A percentile compares a stretch with the other conserved stretches of the same genome.
Conservation (phyloP, 2,329 filamentous ascomycete species). For the Epichloe typhina region DNA sequence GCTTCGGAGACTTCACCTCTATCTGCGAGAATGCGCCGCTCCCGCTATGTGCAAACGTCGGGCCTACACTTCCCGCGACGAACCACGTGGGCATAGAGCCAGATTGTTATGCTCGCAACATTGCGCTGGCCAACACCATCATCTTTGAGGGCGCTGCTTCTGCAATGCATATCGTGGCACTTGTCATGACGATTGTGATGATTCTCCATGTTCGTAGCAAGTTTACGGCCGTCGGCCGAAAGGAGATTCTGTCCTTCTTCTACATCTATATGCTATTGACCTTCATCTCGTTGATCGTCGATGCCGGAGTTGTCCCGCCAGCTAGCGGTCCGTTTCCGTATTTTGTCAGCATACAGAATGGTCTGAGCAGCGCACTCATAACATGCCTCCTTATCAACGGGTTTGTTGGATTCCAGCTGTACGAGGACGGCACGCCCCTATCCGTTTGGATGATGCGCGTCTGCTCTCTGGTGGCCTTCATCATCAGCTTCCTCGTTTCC, state of each 20-base stretch:
- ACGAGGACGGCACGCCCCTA: constrained; percentile 88
- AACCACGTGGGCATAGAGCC: constrained; percentile 69
- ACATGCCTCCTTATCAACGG: constrained; percentile 91
- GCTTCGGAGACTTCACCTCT: constrained; percentile 79
- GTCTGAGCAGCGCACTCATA: constrained; percentile 71
- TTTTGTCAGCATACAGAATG: constrained; percentile 79
- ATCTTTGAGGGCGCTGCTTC: constrained; percentile 91
- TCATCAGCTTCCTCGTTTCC: constrained; percentile 74
- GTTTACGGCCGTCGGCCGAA: constrained; percentile 83
- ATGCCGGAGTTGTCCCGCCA: constrained; percentile 83
- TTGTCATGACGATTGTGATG: constrained; percentile 94
- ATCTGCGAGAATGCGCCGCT: constrained; percentile 79
- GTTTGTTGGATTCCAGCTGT: constrained; percentile 95
- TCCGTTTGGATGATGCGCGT: constrained; percentile 86
- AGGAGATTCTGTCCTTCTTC: constrained; percentile 78
- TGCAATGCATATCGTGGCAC: constrained; percentile 80
- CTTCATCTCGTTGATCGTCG: constrained; percentile 76
- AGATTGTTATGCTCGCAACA: constrained; percentile 84
- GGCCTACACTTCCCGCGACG: constrained; percentile 55
- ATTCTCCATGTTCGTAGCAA: constrained; percentile 93
- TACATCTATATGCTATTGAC: constrained; percentile 91
- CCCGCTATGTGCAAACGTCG: constrained; percentile 77
- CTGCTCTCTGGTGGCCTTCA: constrained; percentile 67
- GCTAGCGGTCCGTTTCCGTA: constrained; percentile 73
- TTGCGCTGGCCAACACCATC: constrained; percentile 94